phyloP scores from a whole-genome alignment of 2,329 filamentous ascomycete species.

The Hypoxylon sp. region DNA sequence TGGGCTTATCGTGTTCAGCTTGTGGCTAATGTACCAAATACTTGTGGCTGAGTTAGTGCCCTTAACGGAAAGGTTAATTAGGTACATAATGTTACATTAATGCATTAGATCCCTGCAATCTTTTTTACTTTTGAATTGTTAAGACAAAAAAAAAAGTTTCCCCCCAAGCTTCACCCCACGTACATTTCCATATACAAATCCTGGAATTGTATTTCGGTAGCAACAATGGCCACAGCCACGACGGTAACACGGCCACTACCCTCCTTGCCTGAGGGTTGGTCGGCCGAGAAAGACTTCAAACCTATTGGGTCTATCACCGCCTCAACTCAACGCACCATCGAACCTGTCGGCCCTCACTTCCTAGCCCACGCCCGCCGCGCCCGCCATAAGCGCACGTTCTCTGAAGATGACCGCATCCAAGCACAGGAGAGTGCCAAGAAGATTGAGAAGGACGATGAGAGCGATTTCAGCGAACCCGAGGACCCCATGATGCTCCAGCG shows the following conservation, averaged over 20 bases:
- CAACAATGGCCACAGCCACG: constrained; percentile 75
- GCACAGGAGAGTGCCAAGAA: constrained; percentile 96
- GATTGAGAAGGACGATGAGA: constrained; percentile 89
- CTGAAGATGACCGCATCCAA: constrained; percentile 97
- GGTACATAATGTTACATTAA: constrained; percentile 5
- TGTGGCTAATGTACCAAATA: neutral
- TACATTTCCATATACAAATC: constrained; percentile 37
- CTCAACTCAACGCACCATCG: constrained; percentile 87
- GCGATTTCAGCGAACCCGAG: constrained; percentile 93
- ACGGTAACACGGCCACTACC: constrained; percentile 78
- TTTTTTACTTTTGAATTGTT: neutral
- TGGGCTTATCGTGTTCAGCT: neutral
- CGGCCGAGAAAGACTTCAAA: constrained; percentile 93
- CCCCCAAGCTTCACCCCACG: constrained; percentile 29
- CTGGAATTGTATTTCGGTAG: constrained; percentile 21
- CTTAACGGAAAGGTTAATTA: neutral
- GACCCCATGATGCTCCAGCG: constrained; percentile 92
- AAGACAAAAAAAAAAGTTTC: constrained; percentile 43
- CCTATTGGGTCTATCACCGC: constrained; percentile 81
- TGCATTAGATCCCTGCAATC: constrained; percentile 14
- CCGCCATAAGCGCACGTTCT: constrained; percentile 97
- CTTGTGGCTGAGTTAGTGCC: neutral
- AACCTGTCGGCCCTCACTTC: constrained; percentile 97
- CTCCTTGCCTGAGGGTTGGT: constrained; percentile 83
- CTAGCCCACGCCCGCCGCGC: constrained; percentile 96